Percentiles rank a stretch among this genome's conserved stretches.
These are phyloP conservation scores for Leccinum fallax DNA, from an alignment of 1,284 basidiomycete genomes.

Conservation along the genomic window DNA sequence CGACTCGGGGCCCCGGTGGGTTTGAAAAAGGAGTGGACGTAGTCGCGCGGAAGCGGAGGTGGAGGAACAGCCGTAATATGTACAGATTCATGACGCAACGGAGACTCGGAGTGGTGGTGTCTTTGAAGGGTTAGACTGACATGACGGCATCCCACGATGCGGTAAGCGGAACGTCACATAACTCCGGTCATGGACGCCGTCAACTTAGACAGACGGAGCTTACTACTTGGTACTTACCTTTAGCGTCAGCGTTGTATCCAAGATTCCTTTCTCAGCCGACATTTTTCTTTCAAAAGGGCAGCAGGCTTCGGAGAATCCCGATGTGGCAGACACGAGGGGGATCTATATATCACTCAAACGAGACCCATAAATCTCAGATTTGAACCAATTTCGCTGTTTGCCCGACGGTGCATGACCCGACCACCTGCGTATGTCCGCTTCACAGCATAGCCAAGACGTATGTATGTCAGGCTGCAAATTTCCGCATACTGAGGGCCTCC, in stretches of 20 bases:
- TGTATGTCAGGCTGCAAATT: background rate
- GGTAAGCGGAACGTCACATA: conserved; percentile 19
- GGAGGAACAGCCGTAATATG: conserved; percentile 28
- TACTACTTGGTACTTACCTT: background rate
- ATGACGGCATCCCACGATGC: conserved; percentile 37
- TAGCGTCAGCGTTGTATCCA: conserved; percentile 2
- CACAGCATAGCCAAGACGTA: conserved; percentile 9
- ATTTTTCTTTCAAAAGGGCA: conserved; percentile 4
- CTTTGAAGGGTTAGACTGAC: conserved; percentile 29
- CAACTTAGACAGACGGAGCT: conserved; percentile 1
- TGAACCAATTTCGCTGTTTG: conserved; percentile 17
- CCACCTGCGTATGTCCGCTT: conserved; percentile 3
- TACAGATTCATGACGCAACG: conserved; percentile 29
- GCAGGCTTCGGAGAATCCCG: conserved; percentile 31
- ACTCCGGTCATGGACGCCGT: conserved; percentile 25
- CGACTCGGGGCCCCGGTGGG: conserved; percentile 33
- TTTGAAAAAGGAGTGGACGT: conserved; percentile 33
- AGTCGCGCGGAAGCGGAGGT: conserved; percentile 18
- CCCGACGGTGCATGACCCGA: conserved; percentile 20
- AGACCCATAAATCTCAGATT: conserved; percentile 34
- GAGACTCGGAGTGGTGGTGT: conserved; percentile 23
- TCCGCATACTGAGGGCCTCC: background rate
- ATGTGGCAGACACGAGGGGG: conserved; percentile 11
- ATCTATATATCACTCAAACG: conserved; percentile 22
- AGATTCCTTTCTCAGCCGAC: conserved; percentile 11